Conservation (phyloP, 2,329 filamentous ascomycete genomes). For the Calonectria fujianensis region DNA sequence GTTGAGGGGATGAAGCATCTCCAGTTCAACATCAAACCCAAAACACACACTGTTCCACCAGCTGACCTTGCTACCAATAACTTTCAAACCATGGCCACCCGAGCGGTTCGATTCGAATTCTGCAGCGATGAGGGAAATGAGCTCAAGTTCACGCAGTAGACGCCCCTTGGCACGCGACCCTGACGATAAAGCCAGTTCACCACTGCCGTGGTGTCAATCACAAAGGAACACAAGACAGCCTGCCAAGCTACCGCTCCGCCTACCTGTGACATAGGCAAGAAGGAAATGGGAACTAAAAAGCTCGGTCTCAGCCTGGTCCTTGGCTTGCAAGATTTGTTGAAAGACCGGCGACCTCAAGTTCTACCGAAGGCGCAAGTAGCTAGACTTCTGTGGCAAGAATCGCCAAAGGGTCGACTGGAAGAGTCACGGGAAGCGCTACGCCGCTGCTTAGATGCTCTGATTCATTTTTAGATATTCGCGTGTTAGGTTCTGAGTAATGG, state of each 20-base stretch:
- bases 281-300: background rate
- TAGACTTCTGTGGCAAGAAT: background rate
- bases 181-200: too few relatives aligned
- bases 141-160: background rate
- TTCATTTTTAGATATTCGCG: background rate
- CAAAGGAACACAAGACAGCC: too few relatives aligned
- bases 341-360: background rate
- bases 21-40: background rate
- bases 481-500: too few relatives aligned
- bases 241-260: too few relatives aligned
- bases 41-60: background rate
- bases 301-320: background rate
- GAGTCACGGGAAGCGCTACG: background rate
- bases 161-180: background rate
- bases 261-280: too few relatives aligned
- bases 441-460: background rate
- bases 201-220: too few relatives aligned
- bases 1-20: background rate
- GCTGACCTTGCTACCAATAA: background rate
- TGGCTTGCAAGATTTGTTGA: background rate
- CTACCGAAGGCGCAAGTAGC: background rate
- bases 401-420: background rate
- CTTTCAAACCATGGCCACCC: background rate
- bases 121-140: background rate
- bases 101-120: background rate